Percentiles rank a stretch among this genome's conserved stretches.
Conservation (phyloP, 2,329 filamentous ascomycete genomes). For the Colletotrichum graminicola region DNA sequence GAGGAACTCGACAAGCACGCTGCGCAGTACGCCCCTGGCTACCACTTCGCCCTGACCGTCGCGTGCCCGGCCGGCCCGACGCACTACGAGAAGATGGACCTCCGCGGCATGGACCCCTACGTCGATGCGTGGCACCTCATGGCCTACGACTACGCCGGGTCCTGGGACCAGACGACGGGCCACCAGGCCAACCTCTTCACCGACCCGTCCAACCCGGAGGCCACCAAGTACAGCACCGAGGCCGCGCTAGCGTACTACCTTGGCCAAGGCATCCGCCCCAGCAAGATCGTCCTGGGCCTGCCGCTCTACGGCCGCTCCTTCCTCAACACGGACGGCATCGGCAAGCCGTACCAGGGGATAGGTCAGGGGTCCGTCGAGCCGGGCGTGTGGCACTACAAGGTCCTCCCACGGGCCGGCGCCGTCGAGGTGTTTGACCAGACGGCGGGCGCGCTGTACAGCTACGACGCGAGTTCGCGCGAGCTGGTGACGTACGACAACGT, state of each 20-base stretch:
- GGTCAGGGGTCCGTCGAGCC: slow-evolving; percentile 69
- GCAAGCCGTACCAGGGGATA: slow-evolving; percentile 71
- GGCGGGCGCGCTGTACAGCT: slow-evolving; percentile 77
- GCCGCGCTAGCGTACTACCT: slow-evolving; percentile 75
- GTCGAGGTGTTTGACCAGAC: slow-evolving; percentile 67
- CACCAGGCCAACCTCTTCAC: slow-evolving; percentile 79
- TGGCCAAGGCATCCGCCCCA: slow-evolving; percentile 65
- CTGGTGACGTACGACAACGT: slow-evolving; percentile 80
- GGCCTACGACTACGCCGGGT: slow-evolving; percentile 79
- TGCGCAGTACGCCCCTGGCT: slow-evolving; percentile 52
- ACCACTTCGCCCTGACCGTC: slow-evolving; percentile 65
- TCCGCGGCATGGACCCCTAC: slow-evolving; percentile 67
- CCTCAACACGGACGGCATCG: slow-evolving; percentile 74
- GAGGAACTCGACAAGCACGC: slow-evolving; percentile 59
- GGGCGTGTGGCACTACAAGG: slow-evolving; percentile 81
- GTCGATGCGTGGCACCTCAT: slow-evolving; percentile 73
- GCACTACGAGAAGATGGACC: slow-evolving; percentile 64
- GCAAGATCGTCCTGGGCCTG: slow-evolving; percentile 81
- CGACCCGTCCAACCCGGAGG: slow-evolving; percentile 61
- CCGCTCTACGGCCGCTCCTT: slow-evolving; percentile 87
- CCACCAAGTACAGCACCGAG: slow-evolving; percentile 78
- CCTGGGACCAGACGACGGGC: slow-evolving; percentile 72
- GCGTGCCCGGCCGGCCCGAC: slow-evolving; percentile 62
- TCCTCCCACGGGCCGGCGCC: slow-evolving; percentile 72
- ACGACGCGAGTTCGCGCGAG: slow-evolving; percentile 68